These are phyloP conservation scores for Xylariaceae sp. DNA, from an alignment of 2,329 filamentous ascomycete species.

Conservation along the genomic window DNA sequence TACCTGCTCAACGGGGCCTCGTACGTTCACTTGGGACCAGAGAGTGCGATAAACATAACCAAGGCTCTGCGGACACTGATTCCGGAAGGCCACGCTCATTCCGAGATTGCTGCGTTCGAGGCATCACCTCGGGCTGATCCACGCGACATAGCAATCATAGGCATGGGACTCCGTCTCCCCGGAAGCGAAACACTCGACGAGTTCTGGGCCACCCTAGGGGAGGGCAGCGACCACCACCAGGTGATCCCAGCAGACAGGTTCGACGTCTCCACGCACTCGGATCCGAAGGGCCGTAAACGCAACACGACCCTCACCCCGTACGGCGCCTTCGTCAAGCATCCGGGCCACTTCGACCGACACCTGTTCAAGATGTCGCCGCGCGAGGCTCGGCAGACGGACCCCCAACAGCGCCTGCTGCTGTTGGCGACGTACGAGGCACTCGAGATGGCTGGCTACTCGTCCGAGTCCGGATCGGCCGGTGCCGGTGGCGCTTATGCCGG, in stretches of 20 bases:
- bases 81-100: not conserved
- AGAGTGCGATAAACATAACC: not conserved
- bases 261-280: conserved; percentile 18
- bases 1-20: not conserved
- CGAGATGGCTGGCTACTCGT: conserved; percentile 53
- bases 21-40: conserved; percentile 3
- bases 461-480: too few relatives aligned
- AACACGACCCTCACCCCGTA: conserved; percentile 16
- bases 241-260: conserved; percentile 15
- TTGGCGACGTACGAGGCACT: conserved; percentile 62
- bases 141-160: conserved; percentile 22
- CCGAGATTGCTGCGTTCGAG: not conserved
- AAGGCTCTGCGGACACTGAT: not conserved
- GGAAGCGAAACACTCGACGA: conserved; percentile 12
- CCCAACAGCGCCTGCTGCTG: conserved; percentile 57
- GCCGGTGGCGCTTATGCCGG: conserved; percentile 13
- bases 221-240: conserved; percentile 23
- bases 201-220: conserved; percentile 21
- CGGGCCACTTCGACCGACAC: conserved; percentile 16
- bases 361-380: conserved; percentile 23
- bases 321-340: conserved; percentile 16
- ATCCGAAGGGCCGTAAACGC: conserved; percentile 14
- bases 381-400: conserved; percentile 44
- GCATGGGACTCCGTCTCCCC: conserved; percentile 21
- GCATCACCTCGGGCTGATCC: conserved; percentile 15